Conservation (phyloP, 108 stramenopile genomes). For the Cyclotella atomus region DNA sequence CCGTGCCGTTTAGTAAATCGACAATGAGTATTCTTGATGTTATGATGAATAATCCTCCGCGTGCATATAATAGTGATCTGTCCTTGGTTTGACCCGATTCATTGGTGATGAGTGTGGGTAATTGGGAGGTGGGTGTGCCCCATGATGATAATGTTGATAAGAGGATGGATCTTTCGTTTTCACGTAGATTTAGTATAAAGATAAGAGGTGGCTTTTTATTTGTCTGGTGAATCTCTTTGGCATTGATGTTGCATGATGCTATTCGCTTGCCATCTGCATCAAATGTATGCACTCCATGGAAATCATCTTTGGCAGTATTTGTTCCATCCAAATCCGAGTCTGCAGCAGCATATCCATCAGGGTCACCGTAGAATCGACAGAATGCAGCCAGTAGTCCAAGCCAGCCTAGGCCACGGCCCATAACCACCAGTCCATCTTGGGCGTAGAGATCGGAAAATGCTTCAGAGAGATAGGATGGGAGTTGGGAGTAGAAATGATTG, state of each 20-base stretch:
- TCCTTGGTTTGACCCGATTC: constrained; percentile 80
- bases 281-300: neutral
- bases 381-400: constrained; percentile 72
- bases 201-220: constrained; percentile 64
- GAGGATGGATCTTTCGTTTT: constrained; percentile 67
- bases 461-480: constrained; percentile 83
- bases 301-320: neutral
- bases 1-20: constrained; percentile 87
- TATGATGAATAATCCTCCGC: constrained; percentile 81
- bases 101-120: constrained; percentile 79
- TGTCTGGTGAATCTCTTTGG: neutral
- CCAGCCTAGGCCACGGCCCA: constrained; percentile 92
- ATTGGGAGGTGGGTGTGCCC: constrained; percentile 71
- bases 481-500: constrained; percentile 44
- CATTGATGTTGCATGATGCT: neutral
- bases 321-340: neutral
- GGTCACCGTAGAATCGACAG: constrained; percentile 81
- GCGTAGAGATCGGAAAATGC: constrained; percentile 90
- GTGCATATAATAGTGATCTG: constrained; percentile 63
- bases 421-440: constrained; percentile 90
- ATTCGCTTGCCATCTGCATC: neutral
- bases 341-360: constrained; percentile 19
- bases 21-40: constrained; percentile 97
- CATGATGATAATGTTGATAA: constrained; percentile 66
- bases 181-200: constrained; percentile 73